Conservation (phyloP, 2,329 filamentous ascomycete species). For the Fusarium foetens region DNA sequence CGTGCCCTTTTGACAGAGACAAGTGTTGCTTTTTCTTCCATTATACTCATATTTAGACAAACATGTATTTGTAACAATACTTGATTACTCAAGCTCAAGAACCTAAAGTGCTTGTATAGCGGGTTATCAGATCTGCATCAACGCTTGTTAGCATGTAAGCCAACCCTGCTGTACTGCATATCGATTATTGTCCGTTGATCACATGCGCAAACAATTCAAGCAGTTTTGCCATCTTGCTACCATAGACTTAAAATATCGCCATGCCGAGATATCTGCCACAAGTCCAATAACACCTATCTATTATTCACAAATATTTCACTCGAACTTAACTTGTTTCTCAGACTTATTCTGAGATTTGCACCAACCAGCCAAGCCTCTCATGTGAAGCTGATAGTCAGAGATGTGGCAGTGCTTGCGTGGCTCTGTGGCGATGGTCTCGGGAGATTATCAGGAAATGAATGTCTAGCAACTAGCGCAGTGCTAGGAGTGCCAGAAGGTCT, state of each 20-base stretch:
- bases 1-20: not conserved
- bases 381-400: not conserved
- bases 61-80: no score
- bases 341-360: not conserved
- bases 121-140: slow-evolving; percentile 5
- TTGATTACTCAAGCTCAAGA: no score
- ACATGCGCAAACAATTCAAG: not conserved
- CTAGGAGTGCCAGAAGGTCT: not conserved
- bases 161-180: not conserved
- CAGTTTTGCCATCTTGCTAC: not conserved
- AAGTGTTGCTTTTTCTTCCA: not conserved
- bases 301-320: not conserved
- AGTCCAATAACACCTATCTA: no score
- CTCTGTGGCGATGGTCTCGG: slow-evolving; percentile 26
- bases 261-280: no score
- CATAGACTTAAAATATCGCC: not conserved
- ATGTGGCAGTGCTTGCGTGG: slow-evolving; percentile 34
- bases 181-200: slow-evolving; percentile 6
- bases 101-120: not conserved
- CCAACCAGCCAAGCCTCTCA: not conserved
- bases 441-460: not conserved
- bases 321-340: not conserved
- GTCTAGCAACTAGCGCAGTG: not conserved
- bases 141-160: not conserved
- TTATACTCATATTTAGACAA: not conserved